Evolutionary conservation across 768 basidiomycete species (phyloP), one percentile per base, ranked within the genome.

Genomic region (Russula lepida): DNA sequence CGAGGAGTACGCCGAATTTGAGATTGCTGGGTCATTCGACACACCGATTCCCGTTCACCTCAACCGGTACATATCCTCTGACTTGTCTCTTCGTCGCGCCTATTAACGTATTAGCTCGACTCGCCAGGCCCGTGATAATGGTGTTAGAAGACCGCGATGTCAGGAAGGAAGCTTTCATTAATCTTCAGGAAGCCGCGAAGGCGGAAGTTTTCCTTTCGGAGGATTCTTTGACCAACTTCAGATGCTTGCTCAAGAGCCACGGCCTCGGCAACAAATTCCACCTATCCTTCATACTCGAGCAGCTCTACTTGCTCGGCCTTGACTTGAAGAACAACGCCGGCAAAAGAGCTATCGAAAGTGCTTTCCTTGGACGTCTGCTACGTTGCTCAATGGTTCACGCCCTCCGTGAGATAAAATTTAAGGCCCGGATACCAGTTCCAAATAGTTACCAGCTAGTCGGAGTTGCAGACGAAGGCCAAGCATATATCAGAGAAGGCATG

Each of bases 131-230:
- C 2, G 69, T 91, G 13, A 79, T 92, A 30, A 90, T 87, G 84
- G 75, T 89, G 4, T 75, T 94, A 7, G 92, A 94, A 69, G 86
- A 88, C 62, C 78, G 86, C 11, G 85, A 84, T 1, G 84, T 91
- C 17, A 73, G 75, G 8, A 75, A 72, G 61, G 75, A 83, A 0
- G 78, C 74, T 4, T 89, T 94, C 67, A 49, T 84, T 41, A 71
- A 75, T 11, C 78, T 92, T 1, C 92, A 92, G 66, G 75, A 82
- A 21, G 63, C 69, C 0, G 82, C 84, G 2, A 79, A 89, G 2
- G 77, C 79, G 0, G 73, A 79, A 1, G 79, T 84, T 28, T 77
- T 78, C 28, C 84, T 80, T 46, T 83, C 89, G 3, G 77, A 84
- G 54, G 79, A 85, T 59, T 82, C 81, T 12, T 35, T 52, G n/a